A percentile compares a stretch with the other conserved stretches of the same genome.
These are phyloP conservation scores for Globisporangium takayamanum DNA, from an alignment of 352 stramenopile species.

Conservation along the genomic window DNA sequence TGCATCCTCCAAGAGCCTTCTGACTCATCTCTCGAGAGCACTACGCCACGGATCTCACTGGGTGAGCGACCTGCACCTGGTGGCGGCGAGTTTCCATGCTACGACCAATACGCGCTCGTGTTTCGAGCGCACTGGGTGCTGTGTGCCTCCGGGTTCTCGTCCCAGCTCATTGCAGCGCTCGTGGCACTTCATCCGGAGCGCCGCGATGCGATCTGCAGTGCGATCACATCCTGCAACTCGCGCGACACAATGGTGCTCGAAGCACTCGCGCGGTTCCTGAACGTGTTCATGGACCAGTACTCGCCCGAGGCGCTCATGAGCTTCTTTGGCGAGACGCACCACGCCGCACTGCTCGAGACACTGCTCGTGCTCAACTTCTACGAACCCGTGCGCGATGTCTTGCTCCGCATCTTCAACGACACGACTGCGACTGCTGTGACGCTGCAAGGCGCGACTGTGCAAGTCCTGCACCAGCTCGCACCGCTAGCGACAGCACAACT, in stretches of 20 bases:
- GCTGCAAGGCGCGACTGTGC: slow-evolving; percentile 22
- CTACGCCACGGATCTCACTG: neutral
- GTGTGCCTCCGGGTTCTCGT: slow-evolving; percentile 47
- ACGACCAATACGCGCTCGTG: slow-evolving; percentile 50
- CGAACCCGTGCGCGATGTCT: slow-evolving; percentile 54
- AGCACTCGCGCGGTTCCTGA: slow-evolving; percentile 48
- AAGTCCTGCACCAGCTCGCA: slow-evolving; percentile 51
- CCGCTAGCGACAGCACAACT: slow-evolving; percentile 6
- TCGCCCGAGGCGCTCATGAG: slow-evolving; percentile 38
- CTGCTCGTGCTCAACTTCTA: slow-evolving; percentile 59
- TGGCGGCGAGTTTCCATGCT: slow-evolving; percentile 35
- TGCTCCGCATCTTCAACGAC: slow-evolving; percentile 55
- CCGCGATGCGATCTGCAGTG: slow-evolving; percentile 22
- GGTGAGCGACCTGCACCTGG: slow-evolving; percentile 8
- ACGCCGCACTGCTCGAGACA: slow-evolving; percentile 41
- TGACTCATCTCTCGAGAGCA: too few species aligned
- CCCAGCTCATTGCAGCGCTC: slow-evolving; percentile 56
- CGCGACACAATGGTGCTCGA: slow-evolving; percentile 64
- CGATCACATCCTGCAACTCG: slow-evolving; percentile 38
- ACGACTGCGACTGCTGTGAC: slow-evolving; percentile 9
- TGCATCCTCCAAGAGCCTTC: slow-evolving; percentile 40
- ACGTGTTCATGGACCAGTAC: slow-evolving; percentile 65
- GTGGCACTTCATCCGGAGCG: slow-evolving; percentile 29
- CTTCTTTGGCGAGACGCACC: slow-evolving; percentile 38
- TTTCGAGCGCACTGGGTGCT: slow-evolving; percentile 65